phyloP scores from a whole-genome alignment of 73 alveolate genomes.

The Uronychia setigera region DNA sequence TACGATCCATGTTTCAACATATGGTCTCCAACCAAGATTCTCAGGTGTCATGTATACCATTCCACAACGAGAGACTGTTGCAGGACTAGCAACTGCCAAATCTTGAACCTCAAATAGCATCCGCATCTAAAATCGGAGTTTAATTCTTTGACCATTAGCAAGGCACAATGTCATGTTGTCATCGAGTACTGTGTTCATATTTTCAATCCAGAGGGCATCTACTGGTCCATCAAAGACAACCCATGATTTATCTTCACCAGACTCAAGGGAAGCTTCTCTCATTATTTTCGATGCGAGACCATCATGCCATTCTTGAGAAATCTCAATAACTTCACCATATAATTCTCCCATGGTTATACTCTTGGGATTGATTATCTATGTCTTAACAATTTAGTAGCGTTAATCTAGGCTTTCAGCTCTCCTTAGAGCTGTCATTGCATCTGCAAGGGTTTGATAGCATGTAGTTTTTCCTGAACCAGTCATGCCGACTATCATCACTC shows the following conservation, averaged over 20 bases:
- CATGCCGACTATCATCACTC: conserved; percentile 97
- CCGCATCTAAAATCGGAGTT: conserved; percentile 95
- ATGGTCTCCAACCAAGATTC: conserved; percentile 98
- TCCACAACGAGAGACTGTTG: conserved; percentile 99
- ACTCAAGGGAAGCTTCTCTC: conserved; percentile 96
- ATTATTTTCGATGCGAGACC: conserved; percentile 94
- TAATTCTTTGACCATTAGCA: conserved; percentile 99
- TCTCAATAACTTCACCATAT: conserved; percentile 95
- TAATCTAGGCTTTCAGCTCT: conserved; percentile 78
- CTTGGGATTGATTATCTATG: conserved; percentile 93
- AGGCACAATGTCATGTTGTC: conserved; percentile 99
- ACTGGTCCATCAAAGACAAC: conserved; percentile 99
- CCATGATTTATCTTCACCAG: conserved; percentile 92
- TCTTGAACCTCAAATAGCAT: conserved; percentile 99
- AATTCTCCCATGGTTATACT: conserved; percentile 95
- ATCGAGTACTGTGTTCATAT: conserved; percentile 99
- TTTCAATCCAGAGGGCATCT: conserved; percentile 99
- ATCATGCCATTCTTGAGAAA: conserved; percentile 95
- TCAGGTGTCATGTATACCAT: conserved; percentile 99
- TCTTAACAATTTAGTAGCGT: conserved; percentile 81
- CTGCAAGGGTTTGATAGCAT: conserved; percentile 86
- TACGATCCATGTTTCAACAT: conserved; percentile 93
- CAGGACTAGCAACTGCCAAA: conserved; percentile 99
- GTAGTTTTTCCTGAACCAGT: conserved; percentile 97
- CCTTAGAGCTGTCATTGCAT: conserved; percentile 89